These are phyloP conservation scores for Orbilia ellipsospora DNA, from an alignment of 2,329 filamentous ascomycete genomes.

Conservation along the genomic window DNA sequence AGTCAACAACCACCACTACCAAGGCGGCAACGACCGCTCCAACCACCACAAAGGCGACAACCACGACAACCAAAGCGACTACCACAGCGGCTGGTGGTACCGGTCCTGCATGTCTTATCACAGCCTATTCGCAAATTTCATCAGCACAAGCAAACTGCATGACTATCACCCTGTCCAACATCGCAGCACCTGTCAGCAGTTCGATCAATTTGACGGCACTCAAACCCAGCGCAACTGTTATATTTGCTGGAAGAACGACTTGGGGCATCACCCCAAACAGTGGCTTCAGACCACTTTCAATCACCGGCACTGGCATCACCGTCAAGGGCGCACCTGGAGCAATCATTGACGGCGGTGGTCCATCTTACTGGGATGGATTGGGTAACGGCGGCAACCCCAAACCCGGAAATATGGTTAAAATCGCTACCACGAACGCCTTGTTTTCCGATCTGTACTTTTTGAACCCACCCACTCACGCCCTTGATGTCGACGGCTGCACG, in stretches of 20 bases:
- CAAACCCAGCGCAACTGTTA: constrained; percentile 2
- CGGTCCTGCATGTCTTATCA: neutral
- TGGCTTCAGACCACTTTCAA: neutral
- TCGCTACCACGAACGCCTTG: neutral
- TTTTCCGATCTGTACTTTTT: constrained; percentile 1
- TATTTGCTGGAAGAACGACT: neutral
- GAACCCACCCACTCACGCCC: neutral
- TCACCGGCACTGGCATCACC: neutral
- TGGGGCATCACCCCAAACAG: neutral
- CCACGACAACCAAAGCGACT: neutral
- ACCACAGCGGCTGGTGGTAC: neutral
- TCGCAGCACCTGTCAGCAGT: constrained; percentile 1
- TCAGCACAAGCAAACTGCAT: neutral
- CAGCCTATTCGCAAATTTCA: neutral
- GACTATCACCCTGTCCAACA: neutral
- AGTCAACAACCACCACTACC: neutral
- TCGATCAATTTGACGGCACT: neutral
- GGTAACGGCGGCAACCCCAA: neutral
- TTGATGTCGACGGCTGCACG: neutral
- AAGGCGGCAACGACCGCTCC: neutral
- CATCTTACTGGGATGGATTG: constrained; percentile 2
- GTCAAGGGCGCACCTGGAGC: neutral
- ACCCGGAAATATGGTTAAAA: neutral
- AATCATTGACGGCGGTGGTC: neutral
- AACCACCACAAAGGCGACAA: neutral